A percentile compares a stretch with the other conserved stretches of the same genome.
phyloP scores from a whole-genome alignment of 1,139 yeast genomes.

The Candida sojae region DNA sequence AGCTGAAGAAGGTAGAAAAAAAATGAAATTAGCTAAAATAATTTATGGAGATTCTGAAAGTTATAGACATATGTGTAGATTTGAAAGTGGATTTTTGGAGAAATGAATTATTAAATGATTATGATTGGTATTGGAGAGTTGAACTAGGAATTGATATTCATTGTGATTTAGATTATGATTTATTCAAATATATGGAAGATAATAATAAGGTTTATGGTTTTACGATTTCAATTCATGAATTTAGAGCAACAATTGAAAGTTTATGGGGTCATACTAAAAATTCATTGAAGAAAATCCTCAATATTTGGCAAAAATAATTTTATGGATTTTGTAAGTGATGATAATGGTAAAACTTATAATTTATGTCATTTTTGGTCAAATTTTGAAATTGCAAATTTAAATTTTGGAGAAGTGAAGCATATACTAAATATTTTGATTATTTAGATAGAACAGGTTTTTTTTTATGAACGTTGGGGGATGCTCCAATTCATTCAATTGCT shows the following conservation, averaged over 20 bases:
- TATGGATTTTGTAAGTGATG: constrained; percentile 60
- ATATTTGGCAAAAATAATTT: constrained; percentile 48
- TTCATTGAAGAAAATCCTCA: constrained; percentile 46
- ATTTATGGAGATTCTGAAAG: constrained; percentile 79
- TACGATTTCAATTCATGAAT: constrained; percentile 72
- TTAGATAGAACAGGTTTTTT: constrained; percentile 78
- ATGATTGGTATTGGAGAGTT: constrained; percentile 93
- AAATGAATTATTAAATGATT: constrained; percentile 65
- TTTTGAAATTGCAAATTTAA: constrained; percentile 85
- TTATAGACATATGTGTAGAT: constrained; percentile 73
- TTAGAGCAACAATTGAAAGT: constrained; percentile 78
- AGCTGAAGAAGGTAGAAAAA: constrained; percentile 56
- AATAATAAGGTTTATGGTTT: constrained; percentile 78
- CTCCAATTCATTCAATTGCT: constrained; percentile 87
- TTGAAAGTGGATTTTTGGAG: constrained; percentile 76
- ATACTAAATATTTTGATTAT: constrained; percentile 63
- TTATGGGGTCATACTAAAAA: constrained; percentile 69
- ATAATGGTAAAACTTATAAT: constrained; percentile 69
- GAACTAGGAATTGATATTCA: constrained; percentile 89
- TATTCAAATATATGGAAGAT: constrained; percentile 77
- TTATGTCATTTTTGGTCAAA: constrained; percentile 93
- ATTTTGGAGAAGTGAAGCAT: constrained; percentile 62
- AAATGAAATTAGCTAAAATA: constrained; percentile 78
- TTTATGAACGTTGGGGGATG: constrained; percentile 96
- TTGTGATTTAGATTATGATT: constrained; percentile 91